A percentile compares a stretch with the other conserved stretches of the same genome.
Conservation (phyloP, 108 stramenopile genomes). For the Cyclotella choctawhatcheeana region DNA sequence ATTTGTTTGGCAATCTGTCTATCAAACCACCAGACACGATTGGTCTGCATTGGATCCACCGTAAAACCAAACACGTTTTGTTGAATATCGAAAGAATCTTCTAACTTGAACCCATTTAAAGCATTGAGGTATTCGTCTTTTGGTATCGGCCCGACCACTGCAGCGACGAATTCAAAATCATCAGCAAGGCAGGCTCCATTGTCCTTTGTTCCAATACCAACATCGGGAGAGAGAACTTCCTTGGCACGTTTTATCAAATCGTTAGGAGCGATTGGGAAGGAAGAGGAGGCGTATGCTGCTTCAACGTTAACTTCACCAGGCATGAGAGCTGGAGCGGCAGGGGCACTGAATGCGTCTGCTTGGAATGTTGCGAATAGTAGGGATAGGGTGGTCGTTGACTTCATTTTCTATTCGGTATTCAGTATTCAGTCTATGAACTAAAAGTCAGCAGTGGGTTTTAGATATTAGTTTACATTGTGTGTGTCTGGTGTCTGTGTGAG, state of each 20-base stretch:
- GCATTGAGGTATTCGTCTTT: conserved; percentile 66
- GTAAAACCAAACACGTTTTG: conserved; percentile 60
- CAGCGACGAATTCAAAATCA: conserved; percentile 75
- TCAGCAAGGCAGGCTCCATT: conserved; percentile 67
- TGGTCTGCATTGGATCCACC: conserved; percentile 76
- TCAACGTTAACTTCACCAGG: conserved; percentile 43
- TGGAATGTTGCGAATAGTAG: neutral
- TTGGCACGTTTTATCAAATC: conserved; percentile 57
- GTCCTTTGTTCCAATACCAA: conserved; percentile 59
- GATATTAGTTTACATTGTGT: no score
- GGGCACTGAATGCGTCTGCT: neutral
- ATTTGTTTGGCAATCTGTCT: conserved; percentile 57
- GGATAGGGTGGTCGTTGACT: neutral
- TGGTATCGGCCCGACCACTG: conserved; percentile 74
- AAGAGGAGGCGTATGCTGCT: conserved; percentile 39
- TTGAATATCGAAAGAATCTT: conserved; percentile 69
- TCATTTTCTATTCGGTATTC: no score
- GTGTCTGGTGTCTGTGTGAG: no score
- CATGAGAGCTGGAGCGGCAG: conserved; percentile 12
- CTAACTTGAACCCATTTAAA: conserved; percentile 54
- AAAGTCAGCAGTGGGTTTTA: no score
- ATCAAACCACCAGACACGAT: conserved; percentile 74
- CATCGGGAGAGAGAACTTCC: conserved; percentile 47
- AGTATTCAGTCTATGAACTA: no score
- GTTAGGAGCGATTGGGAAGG: conserved; percentile 60